Evolutionary conservation across 2,329 filamentous ascomycete genomes (phyloP), one percentile per base, ranked within the genome.

Genomic region (Ceratocystis destructans): DNA sequence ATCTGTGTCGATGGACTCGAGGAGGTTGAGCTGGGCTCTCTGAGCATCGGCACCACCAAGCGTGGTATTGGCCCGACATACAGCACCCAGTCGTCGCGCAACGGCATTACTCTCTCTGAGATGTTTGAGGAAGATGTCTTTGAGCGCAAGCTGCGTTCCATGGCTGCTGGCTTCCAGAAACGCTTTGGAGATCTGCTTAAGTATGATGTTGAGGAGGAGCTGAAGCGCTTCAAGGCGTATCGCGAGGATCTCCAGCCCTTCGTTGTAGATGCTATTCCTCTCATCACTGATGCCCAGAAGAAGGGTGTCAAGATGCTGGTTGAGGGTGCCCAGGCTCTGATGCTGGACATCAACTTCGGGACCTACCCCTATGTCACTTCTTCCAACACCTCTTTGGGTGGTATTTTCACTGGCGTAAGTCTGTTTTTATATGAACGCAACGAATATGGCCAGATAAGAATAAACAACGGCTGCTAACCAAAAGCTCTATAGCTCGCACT

Each of bases 161-260:
- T 91, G 61, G 86, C 82, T 7, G 70, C 75, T 5, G 84, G 82
- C n/a, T 88, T 82, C 76, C 80, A 84, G 77, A 85, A 87, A 76
- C 79, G 86, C 64, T 90, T 84, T 71, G 87, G 87, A 6, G 82
- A 87, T 70, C 75, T 88, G 31, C 75, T 87, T 65, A 73, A 83
- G 69, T 83, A 84, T 73, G 84, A 90, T 69, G 80, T 86, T 5
- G 86, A 91, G 70, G 84, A 85, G 44, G 88, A 91, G 76, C 81
- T 91, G 69, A 74, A 73, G 20, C 77, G 78, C 50, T 89, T 86
- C 75, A 79, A 83, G 72, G 77, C 78, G 45, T 85, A 85, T 73
- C 80, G 83, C 33, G 74, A 76, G 68, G 79, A 79, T 71, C 78
- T 90, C 31, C 78, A 78, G 57, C 78, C 79, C 25, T 88, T 83